Evolutionary conservation across 257 asterid species (phyloP).

Genomic region (Lithospermum erythrorhizon): DNA sequence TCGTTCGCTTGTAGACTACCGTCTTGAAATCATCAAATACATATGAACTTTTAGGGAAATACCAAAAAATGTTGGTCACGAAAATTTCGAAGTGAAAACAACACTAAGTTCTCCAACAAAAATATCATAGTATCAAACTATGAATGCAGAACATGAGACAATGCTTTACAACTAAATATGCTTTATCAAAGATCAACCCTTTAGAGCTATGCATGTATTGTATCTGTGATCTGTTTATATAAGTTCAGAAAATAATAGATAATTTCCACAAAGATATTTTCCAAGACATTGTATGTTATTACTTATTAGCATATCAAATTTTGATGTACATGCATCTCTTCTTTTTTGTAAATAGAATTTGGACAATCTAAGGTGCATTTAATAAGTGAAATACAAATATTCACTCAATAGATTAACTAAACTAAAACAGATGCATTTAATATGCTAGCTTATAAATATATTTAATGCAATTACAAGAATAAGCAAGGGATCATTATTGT

Average conservation of each 20-base stretch:
- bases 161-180: not conserved
- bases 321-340: constrained; percentile 3
- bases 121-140: too few relatives aligned
- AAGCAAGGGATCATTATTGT: not conserved
- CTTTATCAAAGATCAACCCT: not conserved
- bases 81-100: not conserved
- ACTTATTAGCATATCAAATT: not conserved
- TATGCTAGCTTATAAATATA: not conserved
- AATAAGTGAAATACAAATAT: not conserved
- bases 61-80: too few relatives aligned
- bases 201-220: not conserved
- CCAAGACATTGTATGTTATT: not conserved
- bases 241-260: not conserved
- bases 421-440: not conserved
- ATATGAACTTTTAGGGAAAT: not conserved
- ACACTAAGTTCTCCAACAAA: too few relatives aligned
- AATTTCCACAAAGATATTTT: not conserved
- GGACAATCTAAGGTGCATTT: constrained; percentile 1
- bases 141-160: not conserved
- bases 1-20: constrained; percentile 24
- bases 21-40: constrained; percentile 17
- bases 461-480: not conserved
- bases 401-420: not conserved
- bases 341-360: not conserved
- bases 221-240: not conserved